Evolutionary conservation across 2,329 filamentous ascomycete genomes (phyloP).

Genomic region (Fusarium nematophilum): DNA sequence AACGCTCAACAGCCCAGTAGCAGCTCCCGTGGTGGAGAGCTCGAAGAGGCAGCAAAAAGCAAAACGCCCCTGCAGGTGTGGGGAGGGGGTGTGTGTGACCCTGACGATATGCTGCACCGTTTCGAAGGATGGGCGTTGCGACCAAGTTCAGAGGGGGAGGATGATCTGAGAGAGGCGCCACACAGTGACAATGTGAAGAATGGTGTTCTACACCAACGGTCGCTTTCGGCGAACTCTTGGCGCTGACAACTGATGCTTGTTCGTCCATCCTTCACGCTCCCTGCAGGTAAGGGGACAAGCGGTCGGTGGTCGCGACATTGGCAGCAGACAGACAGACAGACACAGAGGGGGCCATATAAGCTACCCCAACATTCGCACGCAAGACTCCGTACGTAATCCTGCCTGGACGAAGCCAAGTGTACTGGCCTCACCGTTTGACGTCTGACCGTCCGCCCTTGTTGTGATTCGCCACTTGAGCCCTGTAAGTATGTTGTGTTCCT

Average conservation of each 20-base stretch:
- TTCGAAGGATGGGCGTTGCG: constrained; percentile 6
- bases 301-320: not conserved
- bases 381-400: too few species aligned
- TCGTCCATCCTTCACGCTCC: not conserved
- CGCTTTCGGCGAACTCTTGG: constrained; percentile 27
- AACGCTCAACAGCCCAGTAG: too few species aligned
- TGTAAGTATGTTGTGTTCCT: not conserved
- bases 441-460: constrained; percentile 13
- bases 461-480: not conserved
- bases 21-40: constrained; percentile 1
- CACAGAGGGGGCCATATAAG: too few species aligned
- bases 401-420: not conserved
- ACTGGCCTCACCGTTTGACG: constrained; percentile 1
- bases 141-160: not conserved
- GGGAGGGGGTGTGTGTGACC: constrained; percentile 1
- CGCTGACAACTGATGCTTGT: not conserved
- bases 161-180: not conserved
- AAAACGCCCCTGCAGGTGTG: constrained; percentile 19
- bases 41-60: constrained; percentile 27
- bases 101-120: constrained; percentile 34
- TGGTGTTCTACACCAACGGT: constrained; percentile 34
- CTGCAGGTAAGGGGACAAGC: constrained; percentile 11
- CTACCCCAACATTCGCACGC: constrained; percentile 1
- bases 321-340: too few species aligned
- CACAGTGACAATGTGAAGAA: constrained; percentile 30